These are phyloP conservation scores for Aspergillus ochraceus DNA, from an alignment of 2,329 filamentous ascomycete species.

Conservation along the genomic window DNA sequence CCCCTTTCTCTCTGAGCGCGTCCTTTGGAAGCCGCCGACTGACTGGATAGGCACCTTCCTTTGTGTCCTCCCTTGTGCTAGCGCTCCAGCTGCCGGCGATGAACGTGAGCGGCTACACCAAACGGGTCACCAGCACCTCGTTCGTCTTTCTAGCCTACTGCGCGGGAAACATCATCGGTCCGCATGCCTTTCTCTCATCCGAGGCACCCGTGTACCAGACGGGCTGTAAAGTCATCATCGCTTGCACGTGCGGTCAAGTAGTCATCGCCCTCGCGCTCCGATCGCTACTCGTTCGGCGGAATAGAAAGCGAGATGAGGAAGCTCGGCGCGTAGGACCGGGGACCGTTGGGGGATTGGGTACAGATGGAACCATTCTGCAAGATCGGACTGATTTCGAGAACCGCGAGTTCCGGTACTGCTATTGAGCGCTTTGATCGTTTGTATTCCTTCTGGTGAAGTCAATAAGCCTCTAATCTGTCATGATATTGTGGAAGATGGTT, in stretches of 20 bases:
- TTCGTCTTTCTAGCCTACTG: constrained; percentile 48
- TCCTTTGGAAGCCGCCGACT: background rate
- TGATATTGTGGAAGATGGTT: too few relatives aligned
- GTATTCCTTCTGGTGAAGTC: too few relatives aligned
- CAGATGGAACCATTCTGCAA: constrained; percentile 13
- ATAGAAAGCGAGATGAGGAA: constrained; percentile 19
- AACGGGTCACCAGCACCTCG: constrained; percentile 50
- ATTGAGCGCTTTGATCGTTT: too few relatives aligned
- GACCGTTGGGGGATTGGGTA: background rate
- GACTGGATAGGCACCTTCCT: constrained; percentile 36
- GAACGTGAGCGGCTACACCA: constrained; percentile 52
- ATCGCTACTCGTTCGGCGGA: constrained; percentile 18
- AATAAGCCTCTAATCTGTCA: too few relatives aligned
- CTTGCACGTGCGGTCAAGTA: constrained; percentile 25
- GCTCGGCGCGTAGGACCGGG: constrained; percentile 9
- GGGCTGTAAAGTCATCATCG: constrained; percentile 53
- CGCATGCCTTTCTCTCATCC: constrained; percentile 44
- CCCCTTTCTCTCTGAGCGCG: too few relatives aligned
- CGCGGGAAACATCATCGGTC: constrained; percentile 48
- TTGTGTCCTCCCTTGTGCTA: constrained; percentile 54
- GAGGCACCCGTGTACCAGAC: constrained; percentile 52
- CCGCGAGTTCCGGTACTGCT: too few relatives aligned
- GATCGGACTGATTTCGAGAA: constrained; percentile 31
- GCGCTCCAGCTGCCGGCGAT: constrained; percentile 45
- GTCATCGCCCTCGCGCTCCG: constrained; percentile 21